A percentile compares a stretch with the other conserved stretches of the same genome.
phyloP scores from a whole-genome alignment of 306 rosid genomes.

The Castanospermum australe region DNA sequence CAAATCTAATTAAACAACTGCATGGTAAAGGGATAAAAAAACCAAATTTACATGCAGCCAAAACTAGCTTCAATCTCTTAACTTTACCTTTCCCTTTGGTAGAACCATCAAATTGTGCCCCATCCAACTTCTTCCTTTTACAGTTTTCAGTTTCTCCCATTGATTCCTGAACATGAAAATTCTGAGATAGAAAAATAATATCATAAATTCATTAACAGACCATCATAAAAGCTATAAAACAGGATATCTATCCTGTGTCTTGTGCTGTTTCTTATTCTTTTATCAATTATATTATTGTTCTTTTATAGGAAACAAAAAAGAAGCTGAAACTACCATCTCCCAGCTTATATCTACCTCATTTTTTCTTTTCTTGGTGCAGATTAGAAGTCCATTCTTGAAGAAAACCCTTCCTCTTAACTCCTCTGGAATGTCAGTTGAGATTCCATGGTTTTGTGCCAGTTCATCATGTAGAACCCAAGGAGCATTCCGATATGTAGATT shows the following conservation, averaged over 20 bases:
- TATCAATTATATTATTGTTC: neutral
- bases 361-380: conserved; percentile 70
- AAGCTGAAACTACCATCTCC: conserved; percentile 29
- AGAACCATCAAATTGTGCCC: conserved; percentile 38
- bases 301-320: neutral
- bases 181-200: conserved; percentile 27
- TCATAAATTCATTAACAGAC: conserved; percentile 8
- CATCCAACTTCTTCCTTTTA: conserved; percentile 51
- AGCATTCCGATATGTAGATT: conserved; percentile 82
- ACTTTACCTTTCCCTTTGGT: conserved; percentile 41
- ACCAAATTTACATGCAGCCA: conserved; percentile 15
- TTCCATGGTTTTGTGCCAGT: conserved; percentile 73
- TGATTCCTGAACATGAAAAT: conserved; percentile 51
- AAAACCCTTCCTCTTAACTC: conserved; percentile 60
- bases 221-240: neutral
- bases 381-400: conserved; percentile 66
- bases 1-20: neutral
- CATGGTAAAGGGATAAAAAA: neutral
- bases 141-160: conserved; percentile 33
- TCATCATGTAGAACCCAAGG: conserved; percentile 91
- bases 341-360: conserved; percentile 40
- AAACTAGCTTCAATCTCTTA: conserved; percentile 22
- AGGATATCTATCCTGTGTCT: neutral
- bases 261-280: neutral
- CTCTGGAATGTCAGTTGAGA: conserved; percentile 67